Base-by-base conservation (phyloP, 192 early-diverging fungal genomes). In the Backusella parvicylindrica region DNA sequence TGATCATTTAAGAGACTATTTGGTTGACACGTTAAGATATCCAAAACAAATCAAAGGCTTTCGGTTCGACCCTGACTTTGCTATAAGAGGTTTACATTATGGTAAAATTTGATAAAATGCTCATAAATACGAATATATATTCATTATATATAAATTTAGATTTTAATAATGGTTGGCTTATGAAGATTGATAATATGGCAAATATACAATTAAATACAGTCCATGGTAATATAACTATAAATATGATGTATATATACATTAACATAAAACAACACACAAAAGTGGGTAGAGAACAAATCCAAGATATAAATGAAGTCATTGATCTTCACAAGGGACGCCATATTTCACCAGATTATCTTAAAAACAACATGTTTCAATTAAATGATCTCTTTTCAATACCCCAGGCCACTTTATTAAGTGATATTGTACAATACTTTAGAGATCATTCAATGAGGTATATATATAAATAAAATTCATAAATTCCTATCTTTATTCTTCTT, bases 311-410 rank as follows among this genome's bases (percentile, higher is more conserved):
- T 64, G 83, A 82, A n/a, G 84, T 90, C 0, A 83, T 84, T 71
- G 79, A 84, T 35, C 73, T 86, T 64, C 89, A 91, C 64, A 79
- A 83, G 30, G 88, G 89, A 15, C 79, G 83, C 21, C 89, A 91
- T 53, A 79, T 91, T 41, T 79, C 89, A 11, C 87, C 85, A 2
- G 82, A 86, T 73, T 91, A 91, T 72, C 74, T 85, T 7, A 79
- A 78, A 28, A 74, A 75, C 16, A 88, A 91, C 26, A 84, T 89
- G 68, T 84, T 83, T 73, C 89, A 91, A 31, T 70, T 91, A 31
- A 89, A 89, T 36, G 89, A 91, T 68, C 69, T 91, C 9, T 91
- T 89, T 50, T 85, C 84, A 13, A 80, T 87, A 30, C 89, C 89
- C 0, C 78, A 79, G 53, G 86, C 89, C 0, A 87, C 87, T 16